Conservation (phyloP, 805 yeast genomes). For the Saccharomycopsis fibuligera region DNA sequence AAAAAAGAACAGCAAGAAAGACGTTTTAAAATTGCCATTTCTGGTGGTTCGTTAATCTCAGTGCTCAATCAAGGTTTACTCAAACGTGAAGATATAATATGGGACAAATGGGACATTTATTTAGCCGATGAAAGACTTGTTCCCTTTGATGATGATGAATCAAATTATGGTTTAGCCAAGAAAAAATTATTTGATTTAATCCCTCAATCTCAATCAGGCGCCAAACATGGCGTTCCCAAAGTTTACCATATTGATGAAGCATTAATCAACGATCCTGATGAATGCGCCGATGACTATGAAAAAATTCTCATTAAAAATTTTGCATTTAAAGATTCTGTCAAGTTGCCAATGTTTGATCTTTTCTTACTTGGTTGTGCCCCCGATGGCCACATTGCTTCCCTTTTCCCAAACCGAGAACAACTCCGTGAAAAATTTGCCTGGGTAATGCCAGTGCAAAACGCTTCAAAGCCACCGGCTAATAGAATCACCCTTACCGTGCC, state of each 20-base stretch:
- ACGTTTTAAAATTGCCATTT: slow-evolving; percentile 82
- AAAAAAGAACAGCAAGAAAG: slow-evolving; percentile 52
- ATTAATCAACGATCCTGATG: slow-evolving; percentile 73
- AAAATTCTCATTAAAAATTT: slow-evolving; percentile 79
- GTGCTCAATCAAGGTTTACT: slow-evolving; percentile 84
- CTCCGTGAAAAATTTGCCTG: slow-evolving; percentile 88
- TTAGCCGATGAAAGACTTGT: slow-evolving; percentile 91
- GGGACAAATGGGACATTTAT: slow-evolving; percentile 76
- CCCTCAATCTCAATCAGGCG: slow-evolving; percentile 31
- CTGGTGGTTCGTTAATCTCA: slow-evolving; percentile 88
- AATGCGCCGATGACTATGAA: slow-evolving; percentile 91
- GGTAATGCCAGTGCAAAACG: slow-evolving; percentile 89
- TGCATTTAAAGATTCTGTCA: slow-evolving; percentile 94
- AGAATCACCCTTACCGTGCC: slow-evolving; percentile 91
- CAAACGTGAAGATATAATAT: slow-evolving; percentile 65
- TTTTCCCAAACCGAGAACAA: slow-evolving; percentile 87
- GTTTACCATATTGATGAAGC: slow-evolving; percentile 79
- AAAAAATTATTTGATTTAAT: slow-evolving; percentile 71
- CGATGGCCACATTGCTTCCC: slow-evolving; percentile 96
- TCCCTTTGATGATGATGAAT: slow-evolving; percentile 72
- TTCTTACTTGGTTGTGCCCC: slow-evolving; percentile 95
- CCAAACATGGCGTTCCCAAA: slow-evolving; percentile 46
- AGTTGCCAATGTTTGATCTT: slow-evolving; percentile 89
- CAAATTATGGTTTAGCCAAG: slow-evolving; percentile 80
- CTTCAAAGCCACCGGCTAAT: slow-evolving; percentile 81